Evolutionary conservation across 768 basidiomycete genomes (phyloP), one percentile per base, ranked within the genome.

Genomic region (Cystobasidium ongulense): DNA sequence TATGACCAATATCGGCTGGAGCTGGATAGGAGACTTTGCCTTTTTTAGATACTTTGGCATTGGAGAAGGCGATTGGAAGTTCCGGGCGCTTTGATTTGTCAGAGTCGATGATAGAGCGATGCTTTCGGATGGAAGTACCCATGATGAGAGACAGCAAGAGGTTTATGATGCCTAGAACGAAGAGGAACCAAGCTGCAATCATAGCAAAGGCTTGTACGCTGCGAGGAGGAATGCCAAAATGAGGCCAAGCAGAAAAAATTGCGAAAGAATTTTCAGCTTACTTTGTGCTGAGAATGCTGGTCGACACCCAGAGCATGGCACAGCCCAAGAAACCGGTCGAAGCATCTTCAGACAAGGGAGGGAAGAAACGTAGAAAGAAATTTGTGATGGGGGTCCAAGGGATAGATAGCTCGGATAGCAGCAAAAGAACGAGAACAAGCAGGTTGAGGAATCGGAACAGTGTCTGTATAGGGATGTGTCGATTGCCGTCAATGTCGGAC

Each of bases 11-110:
- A 53, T 67, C 50, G 13, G 53, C 54, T n/a, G 68, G 68, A 17
- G 68, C 68, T 2, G 68, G 68, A 27, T 71, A 71, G 68, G 68
- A 71, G 33, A 71, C 68, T 71, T 71, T 52, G 50, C 54, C 35
- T 38, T 71, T 54, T 39, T 71, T 38, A 3, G 38, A 50, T 59
- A 38, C 53, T 67, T 53, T 33, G 36, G 50, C 38, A 35, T 21
- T 59, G 33, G 27, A 25, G 41, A 50, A 53, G 27, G 52, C 18
- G 23, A 52, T 71, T 5, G 68, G 68, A 15, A 71, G 25, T 15
- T 54, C 33, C 13, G 33, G 29, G 25, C 68, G 68, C 33, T 54
- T 71, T 11, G 36, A 54, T 35, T 59, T 54, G 54, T 71, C 68
- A 13, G 52, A 53, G 7, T 33, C 31, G 35, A 71, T 38, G 53